Base-by-base conservation (phyloP, 2,329 filamentous ascomycete species). In the Coleophoma crateriformis region DNA sequence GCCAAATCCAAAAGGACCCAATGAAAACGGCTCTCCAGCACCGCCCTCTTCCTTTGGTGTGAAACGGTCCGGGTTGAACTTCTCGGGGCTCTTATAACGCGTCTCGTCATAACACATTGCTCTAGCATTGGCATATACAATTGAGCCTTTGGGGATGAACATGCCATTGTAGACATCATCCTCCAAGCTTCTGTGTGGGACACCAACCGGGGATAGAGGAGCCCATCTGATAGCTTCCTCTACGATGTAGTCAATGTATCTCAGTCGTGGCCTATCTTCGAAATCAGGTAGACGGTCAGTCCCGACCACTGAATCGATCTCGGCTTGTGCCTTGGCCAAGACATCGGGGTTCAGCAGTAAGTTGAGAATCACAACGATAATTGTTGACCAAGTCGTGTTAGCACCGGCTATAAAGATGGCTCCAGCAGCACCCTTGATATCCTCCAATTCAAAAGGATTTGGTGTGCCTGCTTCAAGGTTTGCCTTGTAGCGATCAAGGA, bases 91-190 rank as follows among this genome's bases (percentile, higher is more conserved):
- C 3, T 47, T 50, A 62, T 77, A 78, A 2, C 66, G 60, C 3
- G 48, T 45, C 45, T 67, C 56, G 52, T 78, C 70, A 41, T 79
- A 77, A 60, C 79, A 77, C 64, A 84, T 77, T 37, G 74, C 73
- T 69, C 74, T 78, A 47, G 54, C 70, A 74, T 78, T 77, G 32
- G 70, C 68, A 47, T 68, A 74, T 62, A n/a, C 73, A 69, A 45
- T 72, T 58, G 60, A 76, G 71, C 79, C 80, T n/a, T 73, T 74
- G 10, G 78, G 78, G 45, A 84, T 81, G 50, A 73, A 71, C 63
- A 78, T 76, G 33, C 73, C 78, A 17, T 76, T 67, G 58, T 82
- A 84, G 11, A 73, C 66, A 49, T 84, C 80, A 45, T 83, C 79
- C 43, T 74, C 62, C 1, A 75, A 67, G 13, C 76, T 70, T 41